A percentile compares a stretch with the other conserved stretches of the same genome.
These are phyloP conservation scores for Lachnum nothofagi DNA, from an alignment of 2,329 filamentous ascomycete species.

Conservation along the genomic window DNA sequence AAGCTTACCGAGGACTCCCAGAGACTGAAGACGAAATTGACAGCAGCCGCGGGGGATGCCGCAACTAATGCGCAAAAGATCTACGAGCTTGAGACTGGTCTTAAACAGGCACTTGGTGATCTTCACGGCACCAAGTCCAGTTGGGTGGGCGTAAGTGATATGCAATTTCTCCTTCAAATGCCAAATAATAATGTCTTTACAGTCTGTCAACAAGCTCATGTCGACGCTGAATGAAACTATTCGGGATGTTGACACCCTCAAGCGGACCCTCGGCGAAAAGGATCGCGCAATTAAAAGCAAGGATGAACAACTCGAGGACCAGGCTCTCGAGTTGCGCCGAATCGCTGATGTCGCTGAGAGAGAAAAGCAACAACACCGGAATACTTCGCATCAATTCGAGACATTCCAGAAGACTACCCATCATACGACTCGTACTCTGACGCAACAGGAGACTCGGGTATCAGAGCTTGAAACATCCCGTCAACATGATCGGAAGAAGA, in stretches of 20 bases:
- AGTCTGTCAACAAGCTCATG: conserved; percentile 82
- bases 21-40: conserved; percentile 74
- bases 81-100: conserved; percentile 75
- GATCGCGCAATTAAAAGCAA: conserved; percentile 85
- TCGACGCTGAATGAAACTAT: conserved; percentile 80
- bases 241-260: conserved; percentile 74
- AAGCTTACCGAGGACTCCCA: conserved; percentile 80
- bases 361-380: conserved; percentile 76
- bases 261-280: conserved; percentile 77
- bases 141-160: conserved; percentile 63
- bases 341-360: conserved; percentile 85
- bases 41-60: conserved; percentile 85
- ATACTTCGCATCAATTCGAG: conserved; percentile 83
- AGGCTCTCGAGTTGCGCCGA: conserved; percentile 79
- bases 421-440: conserved; percentile 78
- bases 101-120: conserved; percentile 83
- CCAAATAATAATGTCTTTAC: conserved; percentile 20
- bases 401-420: conserved; percentile 82
- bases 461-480: conserved; percentile 79
- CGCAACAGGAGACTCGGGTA: conserved; percentile 78
- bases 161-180: background rate
- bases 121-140: conserved; percentile 80
- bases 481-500: conserved; percentile 70
- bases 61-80: conserved; percentile 52
- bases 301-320: conserved; percentile 80